A percentile compares a stretch with the other conserved stretches of the same genome.
Conservation (phyloP, 768 basidiomycete species). For the Psilocybe cyanescens region DNA sequence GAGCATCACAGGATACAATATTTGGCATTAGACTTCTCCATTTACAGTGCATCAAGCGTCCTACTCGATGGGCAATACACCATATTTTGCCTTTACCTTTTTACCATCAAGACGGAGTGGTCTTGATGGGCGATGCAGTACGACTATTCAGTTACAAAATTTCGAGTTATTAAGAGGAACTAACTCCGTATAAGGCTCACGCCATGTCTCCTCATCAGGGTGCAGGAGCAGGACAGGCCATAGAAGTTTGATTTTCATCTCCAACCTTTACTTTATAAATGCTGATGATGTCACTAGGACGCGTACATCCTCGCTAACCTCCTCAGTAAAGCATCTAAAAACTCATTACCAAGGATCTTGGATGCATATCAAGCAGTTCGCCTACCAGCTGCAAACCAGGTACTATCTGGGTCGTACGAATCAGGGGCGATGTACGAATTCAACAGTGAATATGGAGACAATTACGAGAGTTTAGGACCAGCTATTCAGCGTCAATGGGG, state of each 20-base stretch:
- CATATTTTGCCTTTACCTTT: constrained; percentile 39
- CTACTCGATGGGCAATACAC: constrained; percentile 48
- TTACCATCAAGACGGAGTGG: constrained; percentile 41
- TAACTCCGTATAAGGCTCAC: constrained; percentile 37
- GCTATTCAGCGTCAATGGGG: constrained; percentile 46
- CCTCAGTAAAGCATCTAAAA: constrained; percentile 15
- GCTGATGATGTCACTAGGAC: constrained; percentile 29
- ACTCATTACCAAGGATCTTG: constrained; percentile 26
- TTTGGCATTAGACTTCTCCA: not conserved
- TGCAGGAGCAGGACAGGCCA: constrained; percentile 52
- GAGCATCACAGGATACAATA: not conserved
- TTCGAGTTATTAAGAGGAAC: not conserved
- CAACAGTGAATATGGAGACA: constrained; percentile 36
- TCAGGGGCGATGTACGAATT: constrained; percentile 43
- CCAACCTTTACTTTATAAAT: not conserved
- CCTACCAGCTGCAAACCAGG: constrained; percentile 37
- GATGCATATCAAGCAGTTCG: constrained; percentile 37
- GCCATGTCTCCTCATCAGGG: constrained; percentile 54
- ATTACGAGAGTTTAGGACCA: constrained; percentile 39
- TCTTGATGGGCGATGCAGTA: constrained; percentile 51
- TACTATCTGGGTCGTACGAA: constrained; percentile 33
- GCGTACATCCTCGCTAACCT: constrained; percentile 50
- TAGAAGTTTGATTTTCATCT: constrained; percentile 38
- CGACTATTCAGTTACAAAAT: constrained; percentile 1
- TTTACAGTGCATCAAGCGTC: constrained; percentile 37